Base-by-base conservation (phyloP, 495 filamentous ascomycete genomes). In the Chlorociboria aeruginascens region DNA sequence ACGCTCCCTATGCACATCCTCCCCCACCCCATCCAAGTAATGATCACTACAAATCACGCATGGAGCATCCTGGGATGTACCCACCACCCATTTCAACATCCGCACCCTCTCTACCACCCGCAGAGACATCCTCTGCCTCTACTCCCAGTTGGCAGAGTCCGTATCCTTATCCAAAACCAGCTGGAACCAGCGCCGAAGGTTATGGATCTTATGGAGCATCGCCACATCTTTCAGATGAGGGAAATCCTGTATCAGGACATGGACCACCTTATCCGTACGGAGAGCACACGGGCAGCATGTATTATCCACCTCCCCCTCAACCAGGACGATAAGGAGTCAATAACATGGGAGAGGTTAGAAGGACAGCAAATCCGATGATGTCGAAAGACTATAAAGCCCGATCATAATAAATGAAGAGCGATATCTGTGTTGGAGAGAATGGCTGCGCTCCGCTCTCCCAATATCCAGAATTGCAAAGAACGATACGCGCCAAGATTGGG, bases 101-200 rank as follows among this genome's bases (percentile, higher is more conserved):
- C 25, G 28, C 31, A 13, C 36, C 36, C 17, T 11, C 36, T 10
- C 50, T 48, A 14, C 43, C 47, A 6, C 11, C 41, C 10, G 32
- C 48, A 12, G 53, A 52, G 20, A 40, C 45, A 17, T 30, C 34
- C 11, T 40, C 48, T 14, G 40, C 49, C 56, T 30, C 35, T 51
- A 14, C 40, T 44, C 11, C 37, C 8, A 50, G 34, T 13, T 59
- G 53, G 57, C 54, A 56, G 40, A 53, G 57, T 36, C 45, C 53
- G 13, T 60, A 60, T 31, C 30, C 53, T 9, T 59, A 60, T 43
- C 50, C 48, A 28, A 56, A 56, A 29, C 52, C 57, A 13, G 36
- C 43, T 3, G 38, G 25, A 31, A 35, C 40, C 12, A 39, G 44
- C 17, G 20, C 36, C 38, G 56, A 59, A 30, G 37, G 45, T 6